Conservation (phyloP, 352 stramenopile genomes). For the Halophytophthora batemanensis region DNA sequence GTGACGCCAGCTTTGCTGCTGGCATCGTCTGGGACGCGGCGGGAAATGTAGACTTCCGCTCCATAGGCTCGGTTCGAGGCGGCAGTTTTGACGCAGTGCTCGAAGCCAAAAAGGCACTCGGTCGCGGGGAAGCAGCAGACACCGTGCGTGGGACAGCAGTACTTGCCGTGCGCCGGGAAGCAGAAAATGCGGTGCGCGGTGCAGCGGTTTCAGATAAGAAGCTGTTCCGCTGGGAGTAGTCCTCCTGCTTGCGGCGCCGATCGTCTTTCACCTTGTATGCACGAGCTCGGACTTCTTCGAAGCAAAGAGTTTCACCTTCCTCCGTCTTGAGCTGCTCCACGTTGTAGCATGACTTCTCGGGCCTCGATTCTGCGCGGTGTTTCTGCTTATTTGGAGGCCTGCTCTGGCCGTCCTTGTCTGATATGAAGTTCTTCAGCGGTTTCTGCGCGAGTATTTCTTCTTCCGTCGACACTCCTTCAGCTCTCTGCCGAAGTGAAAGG, state of each 20-base stretch:
- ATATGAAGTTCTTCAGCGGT: constrained; percentile 75
- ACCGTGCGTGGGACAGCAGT: constrained; percentile 15
- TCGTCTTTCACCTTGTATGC: constrained; percentile 16
- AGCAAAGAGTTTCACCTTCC: constrained; percentile 55
- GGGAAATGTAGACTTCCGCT: constrained; percentile 5
- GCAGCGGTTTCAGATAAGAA: constrained; percentile 17
- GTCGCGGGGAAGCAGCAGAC: neutral
- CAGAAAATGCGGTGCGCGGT: constrained; percentile 7
- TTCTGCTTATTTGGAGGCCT: constrained; percentile 14
- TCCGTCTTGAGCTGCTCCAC: constrained; percentile 35
- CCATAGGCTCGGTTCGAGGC: constrained; percentile 8
- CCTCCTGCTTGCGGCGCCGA: constrained; percentile 11
- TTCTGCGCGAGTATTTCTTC: constrained; percentile 73
- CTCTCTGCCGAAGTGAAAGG: constrained; percentile 66
- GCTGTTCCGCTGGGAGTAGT: constrained; percentile 20
- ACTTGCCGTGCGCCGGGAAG: too few species aligned
- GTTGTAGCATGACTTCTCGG: constrained; percentile 38
- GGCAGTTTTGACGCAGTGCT: constrained; percentile 2
- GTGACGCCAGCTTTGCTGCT: constrained; percentile 11
- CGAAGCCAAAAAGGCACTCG: neutral
- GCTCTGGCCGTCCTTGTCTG: constrained; percentile 18
- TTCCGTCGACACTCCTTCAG: constrained; percentile 66
- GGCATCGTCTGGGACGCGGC: neutral
- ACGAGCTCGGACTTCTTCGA: constrained; percentile 76
- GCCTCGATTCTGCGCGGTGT: constrained; percentile 8